Evolutionary conservation across 2,329 filamentous ascomycete species (phyloP), one percentile per base, ranked within the genome.

Genomic region (Sclerotinia sclerotiorum): DNA sequence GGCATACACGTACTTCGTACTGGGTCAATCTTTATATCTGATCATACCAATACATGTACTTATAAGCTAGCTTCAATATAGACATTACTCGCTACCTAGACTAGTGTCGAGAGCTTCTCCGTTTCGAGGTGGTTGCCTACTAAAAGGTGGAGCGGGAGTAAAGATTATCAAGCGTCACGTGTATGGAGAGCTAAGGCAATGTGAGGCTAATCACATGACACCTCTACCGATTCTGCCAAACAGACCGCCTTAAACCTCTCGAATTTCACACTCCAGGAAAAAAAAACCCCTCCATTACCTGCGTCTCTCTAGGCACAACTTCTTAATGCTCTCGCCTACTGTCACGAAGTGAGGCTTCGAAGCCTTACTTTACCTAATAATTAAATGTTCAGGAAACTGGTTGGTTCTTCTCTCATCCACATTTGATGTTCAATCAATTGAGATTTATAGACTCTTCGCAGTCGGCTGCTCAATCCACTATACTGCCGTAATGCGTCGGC

Each of bases 381-480:
- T 19, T 19, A 42, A 55, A 55, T 57, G 49, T 44, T 65, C 3
- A 57, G 62, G 24, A 57, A 32, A 57, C 27, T 42, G 35, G 52
- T 65, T 57, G 56, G 49, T 56, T 44, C 8, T n/a, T 24, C 11
- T 19, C n/a, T 10, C 29, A 29, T 32, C 27, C 19, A 57, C 6
- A 54, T 55, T 3, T 65, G 21, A 44, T 44, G 24, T n/a, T n/a
- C 27, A 54, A 29, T 44, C 42, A 29, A 57, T 57, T 63, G 32
- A 57, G n/a, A 3, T 29, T 55, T n/a, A 44, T 46, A 65, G 52
- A 65, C 24, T 65, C 27, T 17, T 13, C 11, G 10, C 24, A 15
- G 27, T 29, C 5, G 62, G 49, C 35, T 65, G 44, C 49, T 44
- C 35, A 57, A 57, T 19, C 32, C 32, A 51, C 60, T 63, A 51